Evolutionary conservation across 2,329 filamentous ascomycete genomes (phyloP).

Genomic region (Mycosphaerella arachidis): DNA sequence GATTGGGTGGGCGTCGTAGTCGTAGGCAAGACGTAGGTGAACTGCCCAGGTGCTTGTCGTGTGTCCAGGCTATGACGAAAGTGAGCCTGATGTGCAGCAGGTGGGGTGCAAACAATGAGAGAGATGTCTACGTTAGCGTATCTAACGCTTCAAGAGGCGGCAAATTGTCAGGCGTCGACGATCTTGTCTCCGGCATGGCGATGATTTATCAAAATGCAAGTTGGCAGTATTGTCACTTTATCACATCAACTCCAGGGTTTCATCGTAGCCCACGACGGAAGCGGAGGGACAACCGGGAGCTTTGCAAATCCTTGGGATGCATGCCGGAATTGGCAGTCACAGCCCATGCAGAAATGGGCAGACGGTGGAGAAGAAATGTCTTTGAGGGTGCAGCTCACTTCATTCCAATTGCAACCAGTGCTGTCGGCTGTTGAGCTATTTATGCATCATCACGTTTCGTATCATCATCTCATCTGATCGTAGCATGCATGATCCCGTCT

Average conservation of each 20-base stretch:
- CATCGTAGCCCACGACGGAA: background rate
- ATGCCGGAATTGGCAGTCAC: background rate
- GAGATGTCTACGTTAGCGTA: background rate
- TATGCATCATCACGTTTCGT: conserved; percentile 1
- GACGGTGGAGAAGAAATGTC: background rate
- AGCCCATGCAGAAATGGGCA: background rate
- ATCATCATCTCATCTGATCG: conserved; percentile 5
- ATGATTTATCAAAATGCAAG: background rate
- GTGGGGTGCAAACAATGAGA: background rate
- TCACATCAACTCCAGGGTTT: background rate
- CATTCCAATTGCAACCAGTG: conserved; percentile 2
- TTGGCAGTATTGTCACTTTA: background rate
- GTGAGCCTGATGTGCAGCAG: background rate
- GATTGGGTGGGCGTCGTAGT: background rate
- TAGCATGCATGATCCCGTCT: conserved; percentile 1
- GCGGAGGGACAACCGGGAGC: background rate
- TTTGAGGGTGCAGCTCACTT: background rate
- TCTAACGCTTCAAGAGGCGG: background rate
- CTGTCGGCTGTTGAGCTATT: conserved; percentile 2
- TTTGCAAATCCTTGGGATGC: background rate
- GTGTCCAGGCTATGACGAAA: background rate
- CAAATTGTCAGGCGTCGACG: conserved; percentile 2
- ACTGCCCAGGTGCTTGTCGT: background rate
- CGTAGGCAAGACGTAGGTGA: background rate
- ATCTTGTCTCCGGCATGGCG: background rate